These are phyloP conservation scores for Magnolia officinalis DNA, from an alignment of 164 flowering plant genomes.

Conservation along the genomic window DNA sequence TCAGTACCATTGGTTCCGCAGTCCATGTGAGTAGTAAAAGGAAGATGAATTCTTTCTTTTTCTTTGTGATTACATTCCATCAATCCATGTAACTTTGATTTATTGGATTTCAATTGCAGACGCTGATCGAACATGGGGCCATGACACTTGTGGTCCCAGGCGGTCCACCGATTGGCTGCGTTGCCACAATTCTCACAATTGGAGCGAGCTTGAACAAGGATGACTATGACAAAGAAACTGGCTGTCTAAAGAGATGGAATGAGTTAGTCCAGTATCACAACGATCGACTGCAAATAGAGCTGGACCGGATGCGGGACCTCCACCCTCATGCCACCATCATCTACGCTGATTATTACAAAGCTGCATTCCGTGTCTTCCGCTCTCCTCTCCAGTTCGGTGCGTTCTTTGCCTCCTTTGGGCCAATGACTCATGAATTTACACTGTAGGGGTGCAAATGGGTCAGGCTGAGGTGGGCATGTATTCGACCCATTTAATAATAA, in stretches of 20 bases:
- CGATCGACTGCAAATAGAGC: neutral
- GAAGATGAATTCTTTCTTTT: neutral
- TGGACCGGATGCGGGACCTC: neutral
- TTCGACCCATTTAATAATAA: no score
- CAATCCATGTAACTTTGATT: neutral
- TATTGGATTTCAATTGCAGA: slow-evolving; percentile 13
- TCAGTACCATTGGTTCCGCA: neutral
- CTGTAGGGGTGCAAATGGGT: no score
- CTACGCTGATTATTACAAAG: neutral
- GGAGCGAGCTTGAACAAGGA: slow-evolving; percentile 1
- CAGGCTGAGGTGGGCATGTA: no score
- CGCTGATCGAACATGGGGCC: slow-evolving; percentile 56
- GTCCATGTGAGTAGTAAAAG: neutral
- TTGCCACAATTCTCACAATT: neutral
- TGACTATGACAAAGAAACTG: slow-evolving; percentile 1
- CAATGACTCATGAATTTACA: neutral
- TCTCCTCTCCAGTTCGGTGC: neutral
- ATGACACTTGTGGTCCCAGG: slow-evolving; percentile 50
- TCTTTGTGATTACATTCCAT: neutral
- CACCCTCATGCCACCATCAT: slow-evolving; percentile 3
- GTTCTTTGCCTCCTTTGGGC: neutral
- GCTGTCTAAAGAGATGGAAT: neutral
- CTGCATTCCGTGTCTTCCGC: neutral
- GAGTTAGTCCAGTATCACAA: neutral
- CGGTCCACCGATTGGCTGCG: slow-evolving; percentile 24